A percentile compares a stretch with the other conserved stretches of the same genome.
phyloP scores from a whole-genome alignment of 345 rosid genomes.

The Eucalyptus curtisii region DNA sequence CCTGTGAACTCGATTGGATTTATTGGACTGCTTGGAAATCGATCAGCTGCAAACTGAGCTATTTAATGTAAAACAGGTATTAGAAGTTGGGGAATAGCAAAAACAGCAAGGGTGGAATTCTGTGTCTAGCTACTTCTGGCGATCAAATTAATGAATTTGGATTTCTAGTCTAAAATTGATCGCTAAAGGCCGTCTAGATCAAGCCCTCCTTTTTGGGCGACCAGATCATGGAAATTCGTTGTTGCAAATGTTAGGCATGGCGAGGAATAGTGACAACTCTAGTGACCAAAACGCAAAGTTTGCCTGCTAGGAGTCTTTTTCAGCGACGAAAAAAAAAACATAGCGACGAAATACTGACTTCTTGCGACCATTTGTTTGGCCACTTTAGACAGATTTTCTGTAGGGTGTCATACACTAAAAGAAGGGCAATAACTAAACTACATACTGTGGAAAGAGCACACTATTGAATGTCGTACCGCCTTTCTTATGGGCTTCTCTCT shows the following conservation, averaged over 20 bases:
- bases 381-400: neutral
- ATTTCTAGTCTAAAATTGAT: neutral
- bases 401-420: neutral
- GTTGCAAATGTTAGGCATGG: neutral
- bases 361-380: neutral
- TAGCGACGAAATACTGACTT: too few species aligned
- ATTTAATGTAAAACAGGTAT: neutral
- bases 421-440: neutral
- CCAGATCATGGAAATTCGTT: neutral
- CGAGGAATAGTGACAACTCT: neutral
- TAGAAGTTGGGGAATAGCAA: neutral
- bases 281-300: neutral
- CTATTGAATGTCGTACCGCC: neutral
- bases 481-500: neutral
- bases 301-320: neutral
- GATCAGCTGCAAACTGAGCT: neutral
- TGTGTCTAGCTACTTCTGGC: neutral
- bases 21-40: rapidly evolving
- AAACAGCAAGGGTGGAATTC: neutral
- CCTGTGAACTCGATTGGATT: too few species aligned
- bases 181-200: neutral
- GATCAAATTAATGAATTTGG: neutral
- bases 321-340: neutral
- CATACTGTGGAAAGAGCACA: too few species aligned
- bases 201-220: neutral